These are phyloP conservation scores for Aspergillus hortae DNA, from an alignment of 2,329 filamentous ascomycete genomes.

Conservation along the genomic window DNA sequence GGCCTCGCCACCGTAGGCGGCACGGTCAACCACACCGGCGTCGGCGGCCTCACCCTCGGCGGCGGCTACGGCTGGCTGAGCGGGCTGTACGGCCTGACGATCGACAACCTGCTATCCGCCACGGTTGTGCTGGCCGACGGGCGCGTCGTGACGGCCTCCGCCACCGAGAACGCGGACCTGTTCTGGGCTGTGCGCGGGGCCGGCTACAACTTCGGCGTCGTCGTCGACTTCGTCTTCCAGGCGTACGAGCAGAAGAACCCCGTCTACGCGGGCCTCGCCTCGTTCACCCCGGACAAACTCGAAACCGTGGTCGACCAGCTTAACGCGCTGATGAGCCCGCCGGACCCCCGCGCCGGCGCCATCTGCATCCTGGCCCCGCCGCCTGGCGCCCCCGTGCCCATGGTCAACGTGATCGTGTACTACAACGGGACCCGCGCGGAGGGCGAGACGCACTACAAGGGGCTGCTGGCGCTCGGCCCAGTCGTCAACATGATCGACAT, in stretches of 20 bases:
- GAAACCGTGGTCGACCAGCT: conserved; percentile 20
- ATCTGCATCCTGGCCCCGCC: conserved; percentile 29
- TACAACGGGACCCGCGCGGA: conserved; percentile 38
- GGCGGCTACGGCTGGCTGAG: conserved; percentile 59
- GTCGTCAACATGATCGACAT: conserved; percentile 35
- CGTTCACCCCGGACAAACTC: conserved; percentile 22
- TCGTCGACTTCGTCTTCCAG: conserved; percentile 43
- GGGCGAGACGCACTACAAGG: conserved; percentile 34
- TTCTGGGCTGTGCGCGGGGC: conserved; percentile 49
- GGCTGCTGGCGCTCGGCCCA: conserved; percentile 37
- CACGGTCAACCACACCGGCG: conserved; percentile 60
- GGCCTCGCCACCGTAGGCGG: conserved; percentile 59
- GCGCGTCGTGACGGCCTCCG: conserved; percentile 35
- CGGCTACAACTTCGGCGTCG: conserved; percentile 46
- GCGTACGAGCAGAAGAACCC: conserved; percentile 30
- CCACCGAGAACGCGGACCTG: conserved; percentile 45
- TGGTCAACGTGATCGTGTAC: conserved; percentile 29
- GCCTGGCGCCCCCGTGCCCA: conserved; percentile 27
- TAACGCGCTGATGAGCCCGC: conserved; percentile 52
- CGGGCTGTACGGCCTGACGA: conserved; percentile 52
- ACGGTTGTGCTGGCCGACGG: conserved; percentile 43
- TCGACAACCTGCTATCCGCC: conserved; percentile 46
- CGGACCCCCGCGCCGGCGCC: conserved; percentile 52
- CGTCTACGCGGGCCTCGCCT: conserved; percentile 34
- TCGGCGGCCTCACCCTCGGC: conserved; percentile 57